phyloP scores from a whole-genome alignment of 805 yeast species.

The Deakozyma indianensis region DNA sequence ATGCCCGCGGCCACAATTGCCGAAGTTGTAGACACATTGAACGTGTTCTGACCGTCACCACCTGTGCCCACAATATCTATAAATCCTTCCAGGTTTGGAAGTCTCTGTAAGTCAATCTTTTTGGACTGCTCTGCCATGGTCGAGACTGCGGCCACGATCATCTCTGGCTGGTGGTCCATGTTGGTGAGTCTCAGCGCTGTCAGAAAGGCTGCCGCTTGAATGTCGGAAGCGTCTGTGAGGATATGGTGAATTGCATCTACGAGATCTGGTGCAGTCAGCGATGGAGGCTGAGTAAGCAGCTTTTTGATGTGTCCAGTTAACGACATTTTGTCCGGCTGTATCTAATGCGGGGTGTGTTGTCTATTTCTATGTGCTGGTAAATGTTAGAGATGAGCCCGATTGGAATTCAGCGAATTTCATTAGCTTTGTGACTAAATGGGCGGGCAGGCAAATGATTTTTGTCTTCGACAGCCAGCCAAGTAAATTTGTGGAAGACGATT shows the following conservation, averaged over 20 bases:
- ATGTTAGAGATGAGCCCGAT: too few species aligned
- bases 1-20: conserved; percentile 93
- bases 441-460: too few species aligned
- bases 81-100: conserved; percentile 28
- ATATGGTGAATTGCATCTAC: conserved; percentile 38
- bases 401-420: too few species aligned
- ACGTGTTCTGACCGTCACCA: conserved; percentile 96
- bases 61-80: conserved; percentile 97
- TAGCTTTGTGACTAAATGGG: too few species aligned
- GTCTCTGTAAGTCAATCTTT: conserved; percentile 9
- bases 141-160: conserved; percentile 72
- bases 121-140: conserved; percentile 44
- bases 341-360: too few species aligned
- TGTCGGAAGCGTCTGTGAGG: conserved; percentile 35
- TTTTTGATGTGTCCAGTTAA: conserved; percentile 36
- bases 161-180: conserved; percentile 68
- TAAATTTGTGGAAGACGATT: too few species aligned
- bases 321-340: too few species aligned
- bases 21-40: conserved; percentile 88
- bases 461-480: too few species aligned
- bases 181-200: conserved; percentile 62
- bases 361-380: too few species aligned
- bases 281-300: conserved; percentile 44
- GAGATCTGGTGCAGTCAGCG: conserved; percentile 50
- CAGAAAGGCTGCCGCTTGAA: conserved; percentile 65